Conservation (phyloP, 768 basidiomycete genomes). For the Russula virescens region DNA sequence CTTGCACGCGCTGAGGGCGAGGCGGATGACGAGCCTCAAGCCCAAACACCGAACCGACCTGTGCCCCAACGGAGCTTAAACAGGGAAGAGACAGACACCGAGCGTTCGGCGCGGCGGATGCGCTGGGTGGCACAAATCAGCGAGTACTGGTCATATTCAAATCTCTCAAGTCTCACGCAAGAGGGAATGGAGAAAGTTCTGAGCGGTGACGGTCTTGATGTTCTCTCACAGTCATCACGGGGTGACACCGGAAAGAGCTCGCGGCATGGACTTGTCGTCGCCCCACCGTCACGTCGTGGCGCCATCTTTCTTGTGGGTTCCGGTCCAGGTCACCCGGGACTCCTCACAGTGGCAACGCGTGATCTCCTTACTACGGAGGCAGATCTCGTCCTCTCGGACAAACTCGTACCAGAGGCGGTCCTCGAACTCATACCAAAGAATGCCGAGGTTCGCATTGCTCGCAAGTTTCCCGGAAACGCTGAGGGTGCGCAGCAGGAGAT, state of each 20-base stretch:
- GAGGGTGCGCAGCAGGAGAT: slow-evolving; percentile 92
- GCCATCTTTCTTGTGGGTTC: slow-evolving; percentile 90
- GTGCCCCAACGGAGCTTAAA: slow-evolving; percentile 50
- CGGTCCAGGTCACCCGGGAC: slow-evolving; percentile 90
- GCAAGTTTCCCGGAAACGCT: slow-evolving; percentile 96
- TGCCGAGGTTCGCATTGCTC: slow-evolving; percentile 79
- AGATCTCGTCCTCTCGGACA: slow-evolving; percentile 90
- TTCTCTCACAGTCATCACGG: slow-evolving; percentile 13
- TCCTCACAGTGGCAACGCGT: slow-evolving; percentile 86
- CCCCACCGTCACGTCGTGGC: slow-evolving; percentile 40
- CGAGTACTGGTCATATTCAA: slow-evolving; percentile 89
- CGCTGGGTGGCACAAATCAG: slow-evolving; percentile 94
- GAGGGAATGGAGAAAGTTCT: slow-evolving; percentile 64
- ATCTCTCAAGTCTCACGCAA: slow-evolving; percentile 62
- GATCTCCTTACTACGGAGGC: slow-evolving; percentile 72
- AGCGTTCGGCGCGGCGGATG: slow-evolving; percentile 57
- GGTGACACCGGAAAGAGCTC: slow-evolving; percentile 20
- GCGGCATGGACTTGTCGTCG: slow-evolving; percentile 26
- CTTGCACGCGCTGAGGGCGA: slow-evolving; percentile 44
- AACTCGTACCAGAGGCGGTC: slow-evolving; percentile 87
- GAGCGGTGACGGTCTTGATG: slow-evolving; percentile 32
- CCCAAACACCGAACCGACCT: slow-evolving; percentile 62
- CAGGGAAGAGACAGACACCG: slow-evolving; percentile 36
- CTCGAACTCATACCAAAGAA: slow-evolving; percentile 73
- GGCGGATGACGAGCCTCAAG: slow-evolving; percentile 46